phyloP scores from a whole-genome alignment of 768 basidiomycete species.

The Steccherinum ochraceum region DNA sequence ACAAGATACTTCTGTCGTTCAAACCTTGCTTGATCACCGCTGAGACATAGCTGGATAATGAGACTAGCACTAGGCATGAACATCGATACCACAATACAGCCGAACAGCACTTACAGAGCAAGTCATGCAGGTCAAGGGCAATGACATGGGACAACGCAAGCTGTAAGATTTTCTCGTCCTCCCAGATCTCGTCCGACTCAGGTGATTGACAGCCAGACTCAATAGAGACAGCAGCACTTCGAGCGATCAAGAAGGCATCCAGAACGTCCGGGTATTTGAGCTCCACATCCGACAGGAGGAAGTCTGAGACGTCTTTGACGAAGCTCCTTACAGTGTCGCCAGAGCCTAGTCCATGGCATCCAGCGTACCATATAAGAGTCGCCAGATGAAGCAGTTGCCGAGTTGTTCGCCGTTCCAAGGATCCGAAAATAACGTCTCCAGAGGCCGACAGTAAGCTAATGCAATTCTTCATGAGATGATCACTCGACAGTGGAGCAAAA shows the following conservation, averaged over 20 bases:
- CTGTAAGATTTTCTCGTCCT: slow-evolving; percentile 2
- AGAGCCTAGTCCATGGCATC: slow-evolving; percentile 5
- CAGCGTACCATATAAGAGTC: slow-evolving; percentile 28
- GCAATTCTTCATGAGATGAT: no score
- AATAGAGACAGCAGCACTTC: slow-evolving; percentile 21
- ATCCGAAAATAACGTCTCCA: no score
- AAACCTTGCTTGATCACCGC: neutral
- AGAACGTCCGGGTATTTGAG: slow-evolving; percentile 23
- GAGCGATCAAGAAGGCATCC: slow-evolving; percentile 29
- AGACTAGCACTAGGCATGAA: neutral
- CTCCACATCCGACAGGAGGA: slow-evolving; percentile 9
- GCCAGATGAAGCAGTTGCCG: slow-evolving; percentile 24
- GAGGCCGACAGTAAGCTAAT: no score
- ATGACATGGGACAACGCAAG: neutral
- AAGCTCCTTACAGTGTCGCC: slow-evolving; percentile 18
- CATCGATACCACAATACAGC: neutral
- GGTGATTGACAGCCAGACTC: neutral
- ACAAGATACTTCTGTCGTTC: neutral
- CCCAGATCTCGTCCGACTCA: neutral
- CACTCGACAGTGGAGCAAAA: no score
- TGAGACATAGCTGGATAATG: neutral
- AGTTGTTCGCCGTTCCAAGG: neutral
- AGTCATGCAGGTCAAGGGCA: neutral
- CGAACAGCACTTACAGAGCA: neutral
- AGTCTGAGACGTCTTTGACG: slow-evolving; percentile 16